Percentiles rank a stretch among this genome's conserved stretches.
phyloP scores from a whole-genome alignment of 1,284 basidiomycete species.

The Pyrrhoderma lamaoense region DNA sequence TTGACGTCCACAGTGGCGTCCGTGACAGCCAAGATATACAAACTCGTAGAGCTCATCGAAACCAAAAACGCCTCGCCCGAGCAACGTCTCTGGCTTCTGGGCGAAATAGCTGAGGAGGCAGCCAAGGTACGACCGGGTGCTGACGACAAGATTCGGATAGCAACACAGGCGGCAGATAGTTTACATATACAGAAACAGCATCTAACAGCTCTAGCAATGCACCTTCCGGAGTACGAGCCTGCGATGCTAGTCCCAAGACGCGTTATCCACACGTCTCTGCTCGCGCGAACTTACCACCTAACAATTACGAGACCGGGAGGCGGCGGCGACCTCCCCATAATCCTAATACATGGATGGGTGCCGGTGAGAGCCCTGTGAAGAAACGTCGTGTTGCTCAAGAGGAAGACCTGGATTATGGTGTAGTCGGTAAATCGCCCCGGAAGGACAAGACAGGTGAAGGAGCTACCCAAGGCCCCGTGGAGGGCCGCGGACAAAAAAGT shows the following conservation, averaged over 20 bases:
- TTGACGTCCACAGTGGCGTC: slow-evolving; percentile 79
- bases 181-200: slow-evolving; percentile 68
- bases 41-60: slow-evolving; percentile 73
- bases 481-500: slow-evolving; percentile 54
- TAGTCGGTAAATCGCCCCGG: slow-evolving; percentile 33
- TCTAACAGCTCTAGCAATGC: slow-evolving; percentile 56
- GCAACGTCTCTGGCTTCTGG: slow-evolving; percentile 79
- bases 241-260: slow-evolving; percentile 54
- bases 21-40: slow-evolving; percentile 72
- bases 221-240: slow-evolving; percentile 61
- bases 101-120: slow-evolving; percentile 92
- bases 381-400: slow-evolving; percentile 50
- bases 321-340: slow-evolving; percentile 39
- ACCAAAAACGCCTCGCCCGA: slow-evolving; percentile 60
- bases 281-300: slow-evolving; percentile 54
- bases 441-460: slow-evolving; percentile 39
- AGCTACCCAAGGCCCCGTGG: slow-evolving; percentile 34
- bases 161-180: slow-evolving; percentile 89
- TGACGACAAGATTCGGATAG: slow-evolving; percentile 98
- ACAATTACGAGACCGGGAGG: slow-evolving; percentile 51
- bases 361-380: slow-evolving; percentile 48
- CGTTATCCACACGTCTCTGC: slow-evolving; percentile 67
- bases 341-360: slow-evolving; percentile 42
- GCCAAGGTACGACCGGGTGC: slow-evolving; percentile 88
- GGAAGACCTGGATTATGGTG: slow-evolving; percentile 47